Percentiles rank a stretch among this genome's conserved stretches.
Conservation (phyloP, 257 asterid species). For the Primulina tabacum region DNA sequence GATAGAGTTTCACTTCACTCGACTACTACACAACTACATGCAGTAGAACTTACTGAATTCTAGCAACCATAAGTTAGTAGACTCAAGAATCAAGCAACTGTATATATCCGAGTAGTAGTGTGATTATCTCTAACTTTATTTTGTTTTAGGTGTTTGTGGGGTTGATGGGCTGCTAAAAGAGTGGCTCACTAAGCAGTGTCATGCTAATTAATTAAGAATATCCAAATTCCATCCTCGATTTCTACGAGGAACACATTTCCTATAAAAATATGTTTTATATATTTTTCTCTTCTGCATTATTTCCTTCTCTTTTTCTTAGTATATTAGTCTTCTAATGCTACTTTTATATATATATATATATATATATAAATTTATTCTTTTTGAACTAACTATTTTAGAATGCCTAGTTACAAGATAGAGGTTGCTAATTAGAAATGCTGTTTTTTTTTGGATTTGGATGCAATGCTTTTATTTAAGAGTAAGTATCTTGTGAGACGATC, state of each 20-base stretch:
- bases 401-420: too few relatives aligned
- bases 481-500: too few relatives aligned
- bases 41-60: not conserved
- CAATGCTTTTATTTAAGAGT: too few relatives aligned
- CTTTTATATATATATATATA: too few relatives aligned
- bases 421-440: too few relatives aligned
- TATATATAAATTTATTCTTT: too few relatives aligned
- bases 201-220: conserved; percentile 24
- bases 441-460: too few relatives aligned
- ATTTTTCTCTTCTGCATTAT: too few relatives aligned
- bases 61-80: not conserved
- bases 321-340: too few relatives aligned
- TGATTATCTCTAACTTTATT: not conserved
- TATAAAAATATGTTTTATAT: too few relatives aligned
- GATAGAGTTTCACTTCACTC: conserved; percentile 88
- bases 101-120: not conserved
- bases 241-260: conserved; percentile 18
- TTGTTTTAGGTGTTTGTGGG: not conserved
- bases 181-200: not conserved
- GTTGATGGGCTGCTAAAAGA: not conserved
- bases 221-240: conserved; percentile 27
- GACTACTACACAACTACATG: conserved; percentile 23
- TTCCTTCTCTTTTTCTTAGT: too few relatives aligned
- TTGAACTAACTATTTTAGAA: too few relatives aligned
- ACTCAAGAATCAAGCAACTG: not conserved